These are phyloP conservation scores for Torulaspora quercuum DNA, from an alignment of 805 yeast species.

Conservation along the genomic window DNA sequence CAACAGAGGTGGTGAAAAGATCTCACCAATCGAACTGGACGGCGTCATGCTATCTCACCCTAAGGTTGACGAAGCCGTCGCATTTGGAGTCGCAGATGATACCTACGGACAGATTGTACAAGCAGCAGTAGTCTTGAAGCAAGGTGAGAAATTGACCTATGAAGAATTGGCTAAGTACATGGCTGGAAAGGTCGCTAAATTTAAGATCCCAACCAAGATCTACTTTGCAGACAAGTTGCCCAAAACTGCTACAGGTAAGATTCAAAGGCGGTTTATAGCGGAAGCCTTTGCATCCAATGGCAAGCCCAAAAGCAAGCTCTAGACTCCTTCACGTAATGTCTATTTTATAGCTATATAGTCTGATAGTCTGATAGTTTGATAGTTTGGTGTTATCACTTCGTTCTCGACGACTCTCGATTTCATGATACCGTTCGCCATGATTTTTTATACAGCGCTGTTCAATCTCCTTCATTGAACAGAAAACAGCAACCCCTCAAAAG, in stretches of 20 bases:
- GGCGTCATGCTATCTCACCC: conserved; percentile 57
- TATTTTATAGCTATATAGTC: no score
- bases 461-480: conserved; percentile 14
- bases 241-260: conserved; percentile 75
- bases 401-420: no score
- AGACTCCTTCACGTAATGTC: no score
- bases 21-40: conserved; percentile 69
- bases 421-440: no score
- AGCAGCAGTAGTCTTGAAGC: conserved; percentile 61
- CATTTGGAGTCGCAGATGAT: conserved; percentile 63
- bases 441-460: conserved; percentile 9
- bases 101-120: conserved; percentile 70
- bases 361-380: no score
- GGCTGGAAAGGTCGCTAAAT: conserved; percentile 46
- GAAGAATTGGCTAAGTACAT: conserved; percentile 48
- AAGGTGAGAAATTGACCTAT: conserved; percentile 38
- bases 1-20: conserved; percentile 76
- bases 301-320: conserved; percentile 36
- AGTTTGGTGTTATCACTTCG: no score
- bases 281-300: conserved; percentile 41
- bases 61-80: conserved; percentile 64
- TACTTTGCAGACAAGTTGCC: conserved; percentile 61
- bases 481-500: conserved; percentile 14
- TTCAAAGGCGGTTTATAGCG: conserved; percentile 64
- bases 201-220: conserved; percentile 58